Percentiles rank a stretch among this genome's conserved stretches.
These are phyloP conservation scores for Metarhizium robertsii DNA, from an alignment of 2,329 filamentous ascomycete species.

Conservation along the genomic window DNA sequence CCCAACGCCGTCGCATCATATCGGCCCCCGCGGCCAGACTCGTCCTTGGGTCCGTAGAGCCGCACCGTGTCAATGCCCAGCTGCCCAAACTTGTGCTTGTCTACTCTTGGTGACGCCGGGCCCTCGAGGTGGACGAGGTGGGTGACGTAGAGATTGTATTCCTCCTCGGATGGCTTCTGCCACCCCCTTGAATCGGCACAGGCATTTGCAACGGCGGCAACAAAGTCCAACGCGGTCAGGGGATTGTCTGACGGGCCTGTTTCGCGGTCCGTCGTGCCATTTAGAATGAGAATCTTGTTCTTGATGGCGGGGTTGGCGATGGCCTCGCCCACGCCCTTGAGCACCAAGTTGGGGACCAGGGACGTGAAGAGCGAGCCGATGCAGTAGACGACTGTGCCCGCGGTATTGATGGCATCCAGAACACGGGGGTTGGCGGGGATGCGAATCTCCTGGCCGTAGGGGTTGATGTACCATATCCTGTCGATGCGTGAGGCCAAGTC, in stretches of 20 bases:
- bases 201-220: conserved; percentile 68
- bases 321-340: conserved; percentile 62
- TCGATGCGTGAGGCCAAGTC: conserved; percentile 71
- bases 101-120: conserved; percentile 58
- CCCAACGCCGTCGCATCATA: conserved; percentile 71
- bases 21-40: conserved; percentile 33
- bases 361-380: conserved; percentile 93
- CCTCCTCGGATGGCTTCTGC: conserved; percentile 25
- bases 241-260: conserved; percentile 60
- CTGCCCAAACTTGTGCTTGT: conserved; percentile 50
- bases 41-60: conserved; percentile 59
- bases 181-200: conserved; percentile 57
- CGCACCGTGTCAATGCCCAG: conserved; percentile 71
- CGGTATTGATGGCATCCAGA: conserved; percentile 53
- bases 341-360: conserved; percentile 71
- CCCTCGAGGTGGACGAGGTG: conserved; percentile 76
- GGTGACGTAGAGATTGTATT: conserved; percentile 64
- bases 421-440: conserved; percentile 77
- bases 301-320: conserved; percentile 33
- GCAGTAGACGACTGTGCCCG: conserved; percentile 72
- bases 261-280: conserved; percentile 77
- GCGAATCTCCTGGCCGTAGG: conserved; percentile 92
- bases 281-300: conserved; percentile 76
- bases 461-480: conserved; percentile 94
- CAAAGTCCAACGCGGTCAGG: conserved; percentile 71